These are phyloP conservation scores for Globisporangium canariense DNA, from an alignment of 352 stramenopile species.

Conservation along the genomic window DNA sequence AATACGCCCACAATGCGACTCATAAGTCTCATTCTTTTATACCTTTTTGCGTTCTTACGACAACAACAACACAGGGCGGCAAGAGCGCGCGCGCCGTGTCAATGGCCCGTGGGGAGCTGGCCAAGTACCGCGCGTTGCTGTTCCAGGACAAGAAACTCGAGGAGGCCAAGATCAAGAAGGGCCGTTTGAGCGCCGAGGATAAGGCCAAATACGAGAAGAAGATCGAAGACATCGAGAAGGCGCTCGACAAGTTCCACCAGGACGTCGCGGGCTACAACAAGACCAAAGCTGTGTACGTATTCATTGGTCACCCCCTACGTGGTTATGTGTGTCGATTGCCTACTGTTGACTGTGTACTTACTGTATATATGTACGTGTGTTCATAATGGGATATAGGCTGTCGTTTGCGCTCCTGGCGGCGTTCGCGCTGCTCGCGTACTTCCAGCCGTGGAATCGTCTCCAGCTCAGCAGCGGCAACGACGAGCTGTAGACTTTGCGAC, in stretches of 20 bases:
- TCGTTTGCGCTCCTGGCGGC: slow-evolving; percentile 44
- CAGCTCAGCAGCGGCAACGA: slow-evolving; percentile 27
- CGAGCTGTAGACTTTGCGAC: slow-evolving; percentile 29
- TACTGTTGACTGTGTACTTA: not conserved
- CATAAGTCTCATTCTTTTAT: not conserved
- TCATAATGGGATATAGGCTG: slow-evolving; percentile 16
- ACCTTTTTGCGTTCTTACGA: not conserved
- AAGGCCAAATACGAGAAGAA: slow-evolving; percentile 68
- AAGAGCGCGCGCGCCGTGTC: slow-evolving; percentile 72
- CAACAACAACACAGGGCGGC: slow-evolving; percentile 28
- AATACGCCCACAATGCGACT: too few species aligned
- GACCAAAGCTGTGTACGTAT: slow-evolving; percentile 69
- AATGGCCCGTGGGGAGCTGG: slow-evolving; percentile 74
- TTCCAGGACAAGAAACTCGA: slow-evolving; percentile 87
- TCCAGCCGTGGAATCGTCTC: slow-evolving; percentile 60
- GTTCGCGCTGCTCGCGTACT: slow-evolving; percentile 69
- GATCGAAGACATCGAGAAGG: slow-evolving; percentile 62
- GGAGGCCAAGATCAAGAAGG: slow-evolving; percentile 61
- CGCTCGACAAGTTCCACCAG: slow-evolving; percentile 74
- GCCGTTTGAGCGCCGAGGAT: slow-evolving; percentile 48
- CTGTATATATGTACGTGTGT: not conserved
- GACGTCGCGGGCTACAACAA: slow-evolving; percentile 76
- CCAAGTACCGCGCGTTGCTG: slow-evolving; percentile 74
- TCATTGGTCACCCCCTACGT: not conserved
- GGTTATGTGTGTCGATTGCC: not conserved